Evolutionary conservation across 345 rosid genomes (phyloP), one percentile per base, ranked within the genome.

Genomic region (Melastoma malabathricum): DNA sequence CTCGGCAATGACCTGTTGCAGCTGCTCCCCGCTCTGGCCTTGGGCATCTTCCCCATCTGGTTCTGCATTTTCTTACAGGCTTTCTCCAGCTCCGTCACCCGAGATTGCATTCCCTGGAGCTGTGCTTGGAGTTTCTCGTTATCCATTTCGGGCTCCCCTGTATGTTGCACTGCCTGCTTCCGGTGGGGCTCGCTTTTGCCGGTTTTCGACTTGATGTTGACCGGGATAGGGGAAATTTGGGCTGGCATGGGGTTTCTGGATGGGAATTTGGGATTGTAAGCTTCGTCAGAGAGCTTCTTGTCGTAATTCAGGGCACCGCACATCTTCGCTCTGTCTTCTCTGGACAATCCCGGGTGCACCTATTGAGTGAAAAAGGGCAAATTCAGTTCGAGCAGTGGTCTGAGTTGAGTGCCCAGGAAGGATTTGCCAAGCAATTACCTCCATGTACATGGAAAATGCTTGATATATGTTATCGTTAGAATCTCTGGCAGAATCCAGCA

Each of bases 51-150:
- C 19, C 76, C 62, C 95, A 87, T 82, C 59, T 84, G 86, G 20
- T 62, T 68, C 61, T 92, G 95, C 95, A 92, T 87, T 59, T 72
- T 79, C 64, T 59, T 57, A 72, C 95, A 92, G 0, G 78, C 79
- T 66, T 75, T 80, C 72, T 92, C 98, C 64, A 92, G 59, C 51
- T 92, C 93, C 73, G 61, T 81, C 43, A 84, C 95, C 57, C 88
- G 71, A 67, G 83, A 72, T 58, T 87, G 96, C 78, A 87, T 84
- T 59, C 93, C 93, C 64, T 82, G 73, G 54, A 92, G 64, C 50
- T 77, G 82, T 46, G 76, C 77, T 57, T 60, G 75, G 22, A 84
- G 68, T 55, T 70, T 69, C 69, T 72, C 89, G 2, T 62, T 75
- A 1, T 79, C 76, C 0, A 56, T 57, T 9, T 82, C 72, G 5